Conservation (phyloP, 2,329 filamentous ascomycete genomes). For the Aureobasidium melanogenum region DNA sequence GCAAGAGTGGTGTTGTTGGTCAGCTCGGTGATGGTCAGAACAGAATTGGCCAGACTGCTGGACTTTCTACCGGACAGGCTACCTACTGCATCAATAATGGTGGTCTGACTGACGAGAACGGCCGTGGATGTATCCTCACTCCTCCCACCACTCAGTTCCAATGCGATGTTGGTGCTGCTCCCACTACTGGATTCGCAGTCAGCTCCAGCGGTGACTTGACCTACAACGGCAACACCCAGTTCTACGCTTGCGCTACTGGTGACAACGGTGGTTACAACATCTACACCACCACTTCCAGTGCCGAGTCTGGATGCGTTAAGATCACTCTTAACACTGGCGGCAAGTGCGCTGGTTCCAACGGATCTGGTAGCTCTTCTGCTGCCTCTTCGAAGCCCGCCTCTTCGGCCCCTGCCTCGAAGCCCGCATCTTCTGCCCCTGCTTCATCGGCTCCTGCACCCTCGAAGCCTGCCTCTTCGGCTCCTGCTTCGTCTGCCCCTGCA, state of each 20-base stretch:
- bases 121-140: constrained; percentile 54
- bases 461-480: neutral
- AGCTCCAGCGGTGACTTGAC: constrained; percentile 42
- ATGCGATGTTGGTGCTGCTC: constrained; percentile 44
- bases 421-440: neutral
- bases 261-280: constrained; percentile 40
- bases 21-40: constrained; percentile 53
- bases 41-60: constrained; percentile 36
- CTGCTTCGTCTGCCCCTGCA: neutral
- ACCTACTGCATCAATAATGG: constrained; percentile 47
- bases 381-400: neutral
- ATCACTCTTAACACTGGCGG: constrained; percentile 18
- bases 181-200: constrained; percentile 42
- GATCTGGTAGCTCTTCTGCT: neutral
- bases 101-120: constrained; percentile 43
- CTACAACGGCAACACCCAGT: constrained; percentile 42
- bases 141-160: constrained; percentile 49
- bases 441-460: too few species aligned
- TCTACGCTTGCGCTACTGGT: constrained; percentile 51
- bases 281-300: constrained; percentile 16
- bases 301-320: constrained; percentile 16
- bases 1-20: constrained; percentile 43
- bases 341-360: constrained; percentile 13
- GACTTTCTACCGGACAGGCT: constrained; percentile 30
- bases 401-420: constrained; percentile 3